Conservation (phyloP, 2,329 filamentous ascomycete species). For the Aureobasidium sp. region DNA sequence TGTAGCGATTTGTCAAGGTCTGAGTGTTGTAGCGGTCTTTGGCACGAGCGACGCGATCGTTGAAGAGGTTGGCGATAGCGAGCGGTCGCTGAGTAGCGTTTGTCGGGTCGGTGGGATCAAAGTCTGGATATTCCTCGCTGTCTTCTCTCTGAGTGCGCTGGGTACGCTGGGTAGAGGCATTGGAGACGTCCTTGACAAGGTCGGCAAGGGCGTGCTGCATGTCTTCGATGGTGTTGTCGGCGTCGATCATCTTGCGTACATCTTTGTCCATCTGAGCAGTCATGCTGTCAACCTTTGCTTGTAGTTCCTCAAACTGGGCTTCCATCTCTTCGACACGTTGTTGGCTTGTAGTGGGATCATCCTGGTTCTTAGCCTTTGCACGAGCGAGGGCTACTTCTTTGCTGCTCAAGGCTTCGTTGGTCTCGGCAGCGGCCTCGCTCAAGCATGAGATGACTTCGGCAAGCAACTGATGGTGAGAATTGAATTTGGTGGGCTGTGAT, state of each 20-base stretch:
- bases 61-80: slow-evolving; percentile 42
- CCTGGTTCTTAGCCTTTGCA: slow-evolving; percentile 30
- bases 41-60: slow-evolving; percentile 40
- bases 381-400: slow-evolving; percentile 28
- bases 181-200: slow-evolving; percentile 43
- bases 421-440: slow-evolving; percentile 54
- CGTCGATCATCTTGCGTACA: slow-evolving; percentile 66
- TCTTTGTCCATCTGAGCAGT: slow-evolving; percentile 64
- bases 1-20: slow-evolving; percentile 54
- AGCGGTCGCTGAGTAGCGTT: slow-evolving; percentile 36
- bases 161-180: slow-evolving; percentile 40
- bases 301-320: slow-evolving; percentile 43
- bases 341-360: slow-evolving; percentile 36
- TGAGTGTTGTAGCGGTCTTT: slow-evolving; percentile 49
- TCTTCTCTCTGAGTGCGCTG: slow-evolving; percentile 40
- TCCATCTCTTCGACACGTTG: slow-evolving; percentile 39
- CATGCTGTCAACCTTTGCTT: slow-evolving; percentile 53
- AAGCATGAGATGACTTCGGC: slow-evolving; percentile 52
- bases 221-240: slow-evolving; percentile 50
- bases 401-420: slow-evolving; percentile 60
- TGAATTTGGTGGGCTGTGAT: slow-evolving; percentile 43
- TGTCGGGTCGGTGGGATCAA: slow-evolving; percentile 43
- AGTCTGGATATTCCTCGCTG: slow-evolving; percentile 41
- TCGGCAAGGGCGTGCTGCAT: slow-evolving; percentile 50
- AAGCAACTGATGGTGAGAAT: slow-evolving; percentile 55